Conservation (phyloP, 208 protist genomes). For the Crithidia mellificae region DNA sequence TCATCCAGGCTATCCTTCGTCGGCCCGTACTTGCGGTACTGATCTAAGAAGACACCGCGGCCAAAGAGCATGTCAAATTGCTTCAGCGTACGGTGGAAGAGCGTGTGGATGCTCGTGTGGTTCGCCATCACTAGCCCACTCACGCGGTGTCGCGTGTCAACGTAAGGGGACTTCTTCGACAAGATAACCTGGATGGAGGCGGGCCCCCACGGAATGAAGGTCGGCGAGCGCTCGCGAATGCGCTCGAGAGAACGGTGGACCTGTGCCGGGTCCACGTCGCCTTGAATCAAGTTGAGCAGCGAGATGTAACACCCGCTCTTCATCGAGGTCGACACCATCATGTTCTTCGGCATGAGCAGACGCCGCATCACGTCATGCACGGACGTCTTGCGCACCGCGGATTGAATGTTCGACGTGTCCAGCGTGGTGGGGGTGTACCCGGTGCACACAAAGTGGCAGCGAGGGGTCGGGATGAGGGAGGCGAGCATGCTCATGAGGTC, state of each 20-base stretch:
- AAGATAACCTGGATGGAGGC: constrained; percentile 96
- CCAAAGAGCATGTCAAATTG: constrained; percentile 96
- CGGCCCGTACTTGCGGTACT: constrained; percentile 92
- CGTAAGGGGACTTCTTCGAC: constrained; percentile 96
- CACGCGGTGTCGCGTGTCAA: constrained; percentile 96
- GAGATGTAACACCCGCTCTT: constrained; percentile 98
- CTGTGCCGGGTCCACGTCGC: constrained; percentile 98
- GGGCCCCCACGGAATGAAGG: constrained; percentile 99
- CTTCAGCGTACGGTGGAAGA: constrained; percentile 91
- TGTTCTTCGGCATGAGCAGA: constrained; percentile 99
- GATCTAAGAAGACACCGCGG: constrained; percentile 93
- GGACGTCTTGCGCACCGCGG: constrained; percentile 98
- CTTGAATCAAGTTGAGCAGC: constrained; percentile 99
- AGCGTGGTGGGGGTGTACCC: constrained; percentile 98
- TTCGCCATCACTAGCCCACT: constrained; percentile 99
- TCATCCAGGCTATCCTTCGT: constrained; percentile 96
- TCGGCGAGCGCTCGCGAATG: constrained; percentile 96
- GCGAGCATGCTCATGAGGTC: constrained; percentile 97
- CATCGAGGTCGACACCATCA: constrained; percentile 95
- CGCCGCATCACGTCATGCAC: constrained; percentile 99
- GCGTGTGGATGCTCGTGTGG: constrained; percentile 97
- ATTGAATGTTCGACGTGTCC: constrained; percentile 83
- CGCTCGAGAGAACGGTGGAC: constrained; percentile 98
- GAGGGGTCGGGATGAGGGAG: constrained; percentile 99
- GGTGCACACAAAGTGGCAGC: constrained; percentile 99